phyloP scores from a whole-genome alignment of 208 protist genomes.

The Trypanosoma mega region DNA sequence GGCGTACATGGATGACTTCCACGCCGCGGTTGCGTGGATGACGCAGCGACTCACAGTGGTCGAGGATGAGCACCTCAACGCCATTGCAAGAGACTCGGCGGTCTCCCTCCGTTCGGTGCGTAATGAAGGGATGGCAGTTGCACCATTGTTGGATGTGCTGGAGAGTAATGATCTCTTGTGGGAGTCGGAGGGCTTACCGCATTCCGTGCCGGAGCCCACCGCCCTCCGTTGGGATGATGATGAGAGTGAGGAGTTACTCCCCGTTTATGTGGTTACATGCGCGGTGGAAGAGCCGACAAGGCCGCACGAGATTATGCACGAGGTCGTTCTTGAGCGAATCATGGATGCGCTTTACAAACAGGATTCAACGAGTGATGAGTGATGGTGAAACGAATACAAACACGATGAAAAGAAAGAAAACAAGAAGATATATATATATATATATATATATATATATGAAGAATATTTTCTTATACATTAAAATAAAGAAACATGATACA shows the following conservation, averaged over 20 bases:
- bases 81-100: background rate
- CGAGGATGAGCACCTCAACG: slow-evolving; percentile 4
- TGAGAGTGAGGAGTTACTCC: slow-evolving; percentile 7
- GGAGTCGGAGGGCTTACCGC: too few relatives aligned
- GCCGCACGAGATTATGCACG: slow-evolving; percentile 20
- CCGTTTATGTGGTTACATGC: slow-evolving; percentile 15
- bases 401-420: background rate
- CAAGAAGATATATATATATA: background rate
- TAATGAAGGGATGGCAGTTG: background rate
- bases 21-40: slow-evolving; percentile 5
- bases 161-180: background rate
- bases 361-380: background rate
- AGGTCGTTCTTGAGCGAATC: slow-evolving; percentile 21
- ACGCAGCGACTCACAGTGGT: slow-evolving; percentile 14
- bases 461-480: background rate
- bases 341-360: slow-evolving; percentile 8
- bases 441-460: slow-evolving; percentile 1
- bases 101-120: background rate
- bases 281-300: slow-evolving; percentile 1
- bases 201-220: background rate
- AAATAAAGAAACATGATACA: background rate
- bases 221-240: background rate
- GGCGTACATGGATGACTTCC: background rate
- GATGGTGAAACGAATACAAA: too few relatives aligned
- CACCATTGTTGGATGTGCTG: background rate